Evolutionary conservation across 441 rosid species (phyloP).

Genomic region (Pelargonium fulgidum): DNA sequence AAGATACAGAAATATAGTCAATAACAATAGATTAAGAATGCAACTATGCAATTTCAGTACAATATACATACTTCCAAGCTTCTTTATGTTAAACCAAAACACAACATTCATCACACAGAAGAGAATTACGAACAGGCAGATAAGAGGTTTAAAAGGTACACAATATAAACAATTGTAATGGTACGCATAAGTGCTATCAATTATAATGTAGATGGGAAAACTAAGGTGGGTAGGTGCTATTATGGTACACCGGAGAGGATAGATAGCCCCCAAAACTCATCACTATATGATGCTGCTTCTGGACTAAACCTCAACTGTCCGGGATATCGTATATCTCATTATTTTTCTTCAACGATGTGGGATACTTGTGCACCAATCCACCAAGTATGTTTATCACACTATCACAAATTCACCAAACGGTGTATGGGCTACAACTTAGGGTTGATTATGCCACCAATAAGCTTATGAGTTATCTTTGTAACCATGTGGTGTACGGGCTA

Average conservation of each 20-base stretch:
- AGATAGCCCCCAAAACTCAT: no score
- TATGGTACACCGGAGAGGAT: neutral
- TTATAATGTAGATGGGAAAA: neutral
- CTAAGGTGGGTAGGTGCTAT: neutral
- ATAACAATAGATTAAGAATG: neutral
- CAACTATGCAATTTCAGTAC: neutral
- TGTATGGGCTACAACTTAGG: no score
- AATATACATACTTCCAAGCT: no score
- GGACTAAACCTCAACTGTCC: neutral
- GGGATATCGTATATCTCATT: neutral
- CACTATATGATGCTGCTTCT: neutral
- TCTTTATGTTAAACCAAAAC: neutral
- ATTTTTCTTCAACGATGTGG: neutral
- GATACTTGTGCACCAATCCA: neutral
- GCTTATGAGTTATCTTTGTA: no score
- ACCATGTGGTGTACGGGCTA: neutral
- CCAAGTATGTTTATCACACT: neutral
- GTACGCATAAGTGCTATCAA: neutral
- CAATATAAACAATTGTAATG: neutral
- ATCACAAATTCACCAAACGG: neutral
- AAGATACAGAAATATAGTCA: neutral
- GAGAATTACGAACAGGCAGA: conserved; percentile 1
- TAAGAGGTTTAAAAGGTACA: neutral
- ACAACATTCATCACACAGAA: conserved; percentile 3
- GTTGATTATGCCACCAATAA: no score